Evolutionary conservation across 1,284 basidiomycete genomes (phyloP), one percentile per base, ranked within the genome.

Genomic region (Ganoderma meredithae): DNA sequence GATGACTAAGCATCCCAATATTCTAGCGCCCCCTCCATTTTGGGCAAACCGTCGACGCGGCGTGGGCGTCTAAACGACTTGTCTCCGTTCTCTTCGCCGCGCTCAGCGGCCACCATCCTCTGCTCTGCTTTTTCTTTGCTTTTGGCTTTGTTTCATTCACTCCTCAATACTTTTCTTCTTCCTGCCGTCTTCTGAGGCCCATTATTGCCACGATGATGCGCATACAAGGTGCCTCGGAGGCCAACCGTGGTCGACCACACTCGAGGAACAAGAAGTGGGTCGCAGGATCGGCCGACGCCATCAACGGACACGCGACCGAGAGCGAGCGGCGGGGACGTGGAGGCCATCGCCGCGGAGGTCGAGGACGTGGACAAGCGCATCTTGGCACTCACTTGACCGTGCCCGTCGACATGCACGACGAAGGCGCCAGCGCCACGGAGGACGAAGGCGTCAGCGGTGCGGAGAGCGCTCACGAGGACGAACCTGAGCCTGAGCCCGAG

Each of bases 311-410:
- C 39, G 75, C 74, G 33, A 72, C 74, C 41, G 86, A 88, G 69
- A 76, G 76, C 25, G 88, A 88, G 61, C 81, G 85, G 58, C 86
- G 90, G 88, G 90, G 90, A 66, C 82, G 77, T 19, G 77, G 77
- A 36, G 75, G 73, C 1, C 68, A 71, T 40, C 67, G 75, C 3
- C 74, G 77, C 56, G 67, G 70, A 13, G 70, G 73, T 56, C 80
- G 81, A 62, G 82, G 81, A 76, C 76, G 73, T 73, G 43, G 72
- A 61, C 61, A 63, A 13, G 62, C 52, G 56, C 72, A 71, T 62
- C 41, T 75, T 71, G 68, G 71, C n/a, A 60, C 66, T 13, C 70
- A 69, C 36, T 69, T 75, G 56, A 53, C 69, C 12, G 68, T 72
- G 1, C 63, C 73, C 22, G 53, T 63, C 25, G 70, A 76, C 72